Conservation (phyloP, 139 green algal genomes). For the Spirogloea muscicola region DNA sequence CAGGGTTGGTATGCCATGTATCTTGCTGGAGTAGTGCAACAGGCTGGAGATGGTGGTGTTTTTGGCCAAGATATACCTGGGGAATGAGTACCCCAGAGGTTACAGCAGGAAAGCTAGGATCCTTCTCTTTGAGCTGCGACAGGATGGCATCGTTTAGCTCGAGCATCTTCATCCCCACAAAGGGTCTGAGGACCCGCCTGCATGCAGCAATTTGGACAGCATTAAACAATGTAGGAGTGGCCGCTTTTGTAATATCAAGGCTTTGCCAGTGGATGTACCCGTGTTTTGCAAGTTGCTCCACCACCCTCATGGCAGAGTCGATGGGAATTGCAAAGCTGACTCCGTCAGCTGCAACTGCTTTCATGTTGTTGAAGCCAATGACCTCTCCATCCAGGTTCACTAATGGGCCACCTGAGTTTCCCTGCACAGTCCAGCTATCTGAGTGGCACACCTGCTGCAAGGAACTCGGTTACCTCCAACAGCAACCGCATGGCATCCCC, state of each 20-base stretch:
- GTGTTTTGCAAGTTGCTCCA: constrained; percentile 51
- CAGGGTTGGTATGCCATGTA: too few relatives aligned
- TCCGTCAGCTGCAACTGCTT: constrained; percentile 52
- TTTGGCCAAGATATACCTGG: too few relatives aligned
- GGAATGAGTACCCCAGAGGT: constrained; percentile 43
- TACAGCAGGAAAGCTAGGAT: constrained; percentile 46
- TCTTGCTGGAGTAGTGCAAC: too few relatives aligned
- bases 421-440: too few relatives aligned
- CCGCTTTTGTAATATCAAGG: background rate
- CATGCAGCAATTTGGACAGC: background rate
- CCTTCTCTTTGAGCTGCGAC: constrained; percentile 38
- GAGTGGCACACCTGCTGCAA: too few relatives aligned
- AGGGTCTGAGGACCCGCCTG: constrained; percentile 50
- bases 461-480: too few relatives aligned
- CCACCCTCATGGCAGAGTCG: constrained; percentile 44
- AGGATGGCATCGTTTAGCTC: constrained; percentile 50
- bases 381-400: constrained; percentile 55
- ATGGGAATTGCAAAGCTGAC: constrained; percentile 57
- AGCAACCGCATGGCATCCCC: too few relatives aligned
- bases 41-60: too few relatives aligned
- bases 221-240: background rate
- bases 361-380: constrained; percentile 59
- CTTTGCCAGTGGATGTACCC: constrained; percentile 1
- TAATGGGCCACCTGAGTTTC: constrained; percentile 56
- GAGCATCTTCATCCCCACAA: constrained; percentile 58